Conservation (phyloP, 148 eudicot genomes). For the Hydrangea macrophylla region DNA sequence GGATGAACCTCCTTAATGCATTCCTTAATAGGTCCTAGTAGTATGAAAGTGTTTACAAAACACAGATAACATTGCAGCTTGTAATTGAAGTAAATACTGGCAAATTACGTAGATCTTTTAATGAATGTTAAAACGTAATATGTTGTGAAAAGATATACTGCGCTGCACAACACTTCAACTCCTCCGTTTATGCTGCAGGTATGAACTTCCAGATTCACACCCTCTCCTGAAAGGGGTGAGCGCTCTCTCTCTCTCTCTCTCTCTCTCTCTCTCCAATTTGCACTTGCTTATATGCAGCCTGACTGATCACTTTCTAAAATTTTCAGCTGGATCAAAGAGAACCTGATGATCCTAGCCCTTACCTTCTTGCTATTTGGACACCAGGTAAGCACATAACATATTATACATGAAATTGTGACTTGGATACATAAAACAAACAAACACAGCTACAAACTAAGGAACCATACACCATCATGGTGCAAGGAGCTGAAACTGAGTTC, state of each 20-base stretch:
- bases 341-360: conserved; percentile 79
- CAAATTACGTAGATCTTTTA: background rate
- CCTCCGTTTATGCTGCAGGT: conserved; percentile 40
- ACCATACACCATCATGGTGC: background rate
- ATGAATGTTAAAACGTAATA: background rate
- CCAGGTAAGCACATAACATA: conserved; percentile 43
- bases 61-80: background rate
- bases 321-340: conserved; percentile 59
- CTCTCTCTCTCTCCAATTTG: background rate
- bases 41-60: no score
- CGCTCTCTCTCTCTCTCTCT: background rate
- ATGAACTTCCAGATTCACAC: conserved; percentile 69
- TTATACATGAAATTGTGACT: background rate
- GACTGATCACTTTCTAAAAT: background rate
- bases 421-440: no score
- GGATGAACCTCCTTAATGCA: no score
- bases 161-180: conserved; percentile 7
- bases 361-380: conserved; percentile 74
- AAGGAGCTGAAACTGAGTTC: conserved; percentile 4
- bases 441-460: background rate
- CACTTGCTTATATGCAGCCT: background rate
- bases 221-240: conserved; percentile 59
- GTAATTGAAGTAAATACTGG: background rate
- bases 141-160: background rate
- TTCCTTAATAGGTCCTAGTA: no score